These are phyloP conservation scores for Exobasidium cylindrosporum DNA, from an alignment of 1,284 basidiomycete genomes.

Conservation along the genomic window DNA sequence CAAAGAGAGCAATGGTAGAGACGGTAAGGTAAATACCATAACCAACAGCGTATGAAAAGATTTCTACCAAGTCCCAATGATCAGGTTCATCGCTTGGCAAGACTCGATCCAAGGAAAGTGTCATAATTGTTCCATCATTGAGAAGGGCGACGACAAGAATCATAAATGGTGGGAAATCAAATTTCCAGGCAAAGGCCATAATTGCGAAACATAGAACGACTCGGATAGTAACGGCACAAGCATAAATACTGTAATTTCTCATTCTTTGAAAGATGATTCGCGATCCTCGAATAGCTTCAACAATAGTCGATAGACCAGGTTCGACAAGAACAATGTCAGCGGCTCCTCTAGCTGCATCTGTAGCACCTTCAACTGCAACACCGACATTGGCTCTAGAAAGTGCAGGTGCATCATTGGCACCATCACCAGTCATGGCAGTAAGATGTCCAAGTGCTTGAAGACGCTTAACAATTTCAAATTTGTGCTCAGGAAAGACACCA, in stretches of 20 bases:
- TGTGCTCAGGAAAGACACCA: constrained; percentile 95
- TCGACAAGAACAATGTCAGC: constrained; percentile 93
- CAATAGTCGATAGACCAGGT: constrained; percentile 92
- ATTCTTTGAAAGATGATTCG: constrained; percentile 97
- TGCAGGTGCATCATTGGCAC: constrained; percentile 93
- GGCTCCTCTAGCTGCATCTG: constrained; percentile 89
- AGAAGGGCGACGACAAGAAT: constrained; percentile 93
- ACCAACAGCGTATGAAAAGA: constrained; percentile 89
- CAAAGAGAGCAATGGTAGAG: constrained; percentile 70
- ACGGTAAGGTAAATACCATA: constrained; percentile 89
- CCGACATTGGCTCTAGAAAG: constrained; percentile 78
- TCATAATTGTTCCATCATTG: constrained; percentile 98
- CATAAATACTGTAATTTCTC: constrained; percentile 84
- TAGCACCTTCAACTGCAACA: constrained; percentile 93
- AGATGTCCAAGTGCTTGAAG: constrained; percentile 72
- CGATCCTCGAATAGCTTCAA: constrained; percentile 90
- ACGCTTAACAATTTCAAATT: constrained; percentile 87
- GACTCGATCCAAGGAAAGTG: constrained; percentile 92
- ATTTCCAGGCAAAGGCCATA: constrained; percentile 90
- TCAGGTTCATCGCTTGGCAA: constrained; percentile 81
- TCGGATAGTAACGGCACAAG: constrained; percentile 92
- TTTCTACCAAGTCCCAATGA: constrained; percentile 92
- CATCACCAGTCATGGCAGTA: constrained; percentile 74
- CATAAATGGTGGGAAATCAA: constrained; percentile 99
- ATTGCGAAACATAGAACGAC: constrained; percentile 96